Conservation (phyloP, 2,329 filamentous ascomycete species). For the Alternaria infectoria region DNA sequence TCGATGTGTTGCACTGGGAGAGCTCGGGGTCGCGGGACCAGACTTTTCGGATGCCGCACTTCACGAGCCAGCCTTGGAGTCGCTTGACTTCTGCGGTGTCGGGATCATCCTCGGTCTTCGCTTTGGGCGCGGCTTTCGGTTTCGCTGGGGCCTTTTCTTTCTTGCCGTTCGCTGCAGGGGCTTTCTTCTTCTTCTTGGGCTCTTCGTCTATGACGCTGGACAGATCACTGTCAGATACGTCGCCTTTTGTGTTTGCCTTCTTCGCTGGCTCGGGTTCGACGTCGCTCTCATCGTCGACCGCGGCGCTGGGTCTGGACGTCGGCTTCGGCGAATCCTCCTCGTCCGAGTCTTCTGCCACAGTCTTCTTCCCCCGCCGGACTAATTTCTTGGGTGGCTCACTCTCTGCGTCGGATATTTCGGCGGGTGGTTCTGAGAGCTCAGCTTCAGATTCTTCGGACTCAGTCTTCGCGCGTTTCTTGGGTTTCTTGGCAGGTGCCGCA, state of each 20-base stretch:
- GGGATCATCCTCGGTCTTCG: slow-evolving; percentile 56
- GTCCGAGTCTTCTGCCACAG: slow-evolving; percentile 38
- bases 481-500: slow-evolving; percentile 34
- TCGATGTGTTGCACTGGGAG: slow-evolving; percentile 73
- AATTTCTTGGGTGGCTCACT: slow-evolving; percentile 36
- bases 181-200: slow-evolving; percentile 61
- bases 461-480: slow-evolving; percentile 21
- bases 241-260: slow-evolving; percentile 22
- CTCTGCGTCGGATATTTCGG: slow-evolving; percentile 30
- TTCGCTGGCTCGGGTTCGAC: slow-evolving; percentile 15
- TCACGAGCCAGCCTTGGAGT: slow-evolving; percentile 82
- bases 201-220: slow-evolving; percentile 81
- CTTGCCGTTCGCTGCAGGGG: slow-evolving; percentile 29
- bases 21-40: slow-evolving; percentile 78
- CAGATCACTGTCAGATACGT: slow-evolving; percentile 66
- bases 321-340: slow-evolving; percentile 25
- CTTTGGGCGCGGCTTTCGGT: slow-evolving; percentile 45
- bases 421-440: slow-evolving; percentile 23
- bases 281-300: slow-evolving; percentile 21
- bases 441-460: slow-evolving; percentile 38
- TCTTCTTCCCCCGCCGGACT: slow-evolving; percentile 30
- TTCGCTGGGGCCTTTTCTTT: slow-evolving; percentile 47
- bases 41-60: slow-evolving; percentile 91
- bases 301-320: slow-evolving; percentile 13
- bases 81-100: slow-evolving; percentile 85